These are phyloP conservation scores for Oidiodendron maius DNA, from an alignment of 495 filamentous ascomycete genomes.

Conservation along the genomic window DNA sequence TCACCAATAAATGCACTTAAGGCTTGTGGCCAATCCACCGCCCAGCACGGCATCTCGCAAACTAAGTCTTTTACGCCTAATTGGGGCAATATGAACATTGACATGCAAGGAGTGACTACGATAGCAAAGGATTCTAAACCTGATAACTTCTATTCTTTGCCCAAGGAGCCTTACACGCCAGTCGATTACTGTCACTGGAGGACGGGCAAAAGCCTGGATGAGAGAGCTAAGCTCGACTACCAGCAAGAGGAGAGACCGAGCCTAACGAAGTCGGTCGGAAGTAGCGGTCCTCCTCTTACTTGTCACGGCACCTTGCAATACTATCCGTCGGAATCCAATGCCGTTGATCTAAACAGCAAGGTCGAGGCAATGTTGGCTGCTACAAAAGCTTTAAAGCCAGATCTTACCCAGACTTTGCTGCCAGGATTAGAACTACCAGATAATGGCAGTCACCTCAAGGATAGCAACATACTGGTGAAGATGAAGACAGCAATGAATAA, in stretches of 20 bases:
- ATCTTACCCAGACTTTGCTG: neutral
- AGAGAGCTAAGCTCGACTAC: neutral
- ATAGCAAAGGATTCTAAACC: too few relatives aligned
- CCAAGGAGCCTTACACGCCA: too few relatives aligned
- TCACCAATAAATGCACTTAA: too few relatives aligned
- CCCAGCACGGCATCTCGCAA: too few relatives aligned
- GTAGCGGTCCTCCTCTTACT: neutral
- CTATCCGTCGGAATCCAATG: neutral
- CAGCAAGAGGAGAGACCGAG: neutral
- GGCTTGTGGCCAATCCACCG: too few relatives aligned
- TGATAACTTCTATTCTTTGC: too few relatives aligned
- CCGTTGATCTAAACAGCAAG: constrained; percentile 18
- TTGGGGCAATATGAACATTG: too few relatives aligned
- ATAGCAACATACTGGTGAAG: constrained; percentile 18
- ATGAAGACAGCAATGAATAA: constrained; percentile 19
- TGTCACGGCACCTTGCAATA: neutral
- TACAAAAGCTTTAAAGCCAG: constrained; percentile 16
- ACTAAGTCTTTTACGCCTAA: too few relatives aligned
- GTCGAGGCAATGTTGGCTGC: constrained; percentile 27
- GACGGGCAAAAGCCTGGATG: too few relatives aligned
- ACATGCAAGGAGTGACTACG: too few relatives aligned
- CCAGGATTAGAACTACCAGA: neutral
- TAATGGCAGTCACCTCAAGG: constrained; percentile 16
- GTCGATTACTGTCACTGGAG: too few relatives aligned
- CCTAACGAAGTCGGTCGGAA: neutral